Percentiles rank a stretch among this genome's conserved stretches.
Conservation (phyloP, 2,329 filamentous ascomycete genomes). For the Hyphodiscus sp. region DNA sequence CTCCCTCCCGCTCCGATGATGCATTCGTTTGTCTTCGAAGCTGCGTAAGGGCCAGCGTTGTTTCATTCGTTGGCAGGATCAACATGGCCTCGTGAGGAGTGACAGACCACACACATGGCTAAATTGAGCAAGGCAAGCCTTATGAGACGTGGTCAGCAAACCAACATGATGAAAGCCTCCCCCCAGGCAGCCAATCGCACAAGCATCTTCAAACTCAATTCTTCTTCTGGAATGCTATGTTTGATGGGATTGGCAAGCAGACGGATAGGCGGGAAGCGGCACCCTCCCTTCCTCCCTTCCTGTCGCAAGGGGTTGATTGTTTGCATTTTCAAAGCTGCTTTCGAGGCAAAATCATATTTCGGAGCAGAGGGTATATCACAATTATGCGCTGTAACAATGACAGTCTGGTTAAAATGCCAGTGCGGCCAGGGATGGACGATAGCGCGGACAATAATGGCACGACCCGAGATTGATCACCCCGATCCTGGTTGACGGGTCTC, state of each 20-base stretch:
- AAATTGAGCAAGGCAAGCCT: background rate
- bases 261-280: background rate
- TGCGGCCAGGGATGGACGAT: constrained; percentile 13
- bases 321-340: background rate
- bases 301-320: background rate
- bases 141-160: background rate
- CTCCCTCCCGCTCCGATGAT: background rate
- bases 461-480: constrained; percentile 23
- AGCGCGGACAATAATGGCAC: constrained; percentile 11
- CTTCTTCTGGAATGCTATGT: background rate
- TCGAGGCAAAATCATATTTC: background rate
- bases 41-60: background rate
- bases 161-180: background rate
- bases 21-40: background rate
- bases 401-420: constrained; percentile 3
- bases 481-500: constrained; percentile 19
- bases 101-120: background rate
- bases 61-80: background rate
- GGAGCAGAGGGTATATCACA: constrained; percentile 3
- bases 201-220: background rate
- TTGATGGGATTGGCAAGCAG: background rate
- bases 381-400: background rate
- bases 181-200: background rate
- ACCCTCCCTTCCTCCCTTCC: background rate
- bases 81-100: background rate